phyloP scores from a whole-genome alignment of 495 filamentous ascomycete genomes.

The Podospora anserina region DNA sequence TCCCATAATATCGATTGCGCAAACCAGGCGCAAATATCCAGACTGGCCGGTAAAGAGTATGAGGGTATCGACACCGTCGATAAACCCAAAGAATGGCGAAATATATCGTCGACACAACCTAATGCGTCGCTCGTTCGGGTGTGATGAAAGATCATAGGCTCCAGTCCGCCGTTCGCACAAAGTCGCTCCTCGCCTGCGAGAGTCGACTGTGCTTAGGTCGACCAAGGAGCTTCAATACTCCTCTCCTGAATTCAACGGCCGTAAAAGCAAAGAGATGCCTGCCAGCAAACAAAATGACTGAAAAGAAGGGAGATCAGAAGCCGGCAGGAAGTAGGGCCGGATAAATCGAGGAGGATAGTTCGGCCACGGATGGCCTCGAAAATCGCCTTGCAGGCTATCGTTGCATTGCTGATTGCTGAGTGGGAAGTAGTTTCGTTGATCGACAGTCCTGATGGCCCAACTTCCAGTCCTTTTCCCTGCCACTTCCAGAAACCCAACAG shows the following conservation, averaged over 20 bases:
- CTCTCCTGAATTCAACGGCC: constrained; percentile 14
- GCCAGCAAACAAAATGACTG: constrained; percentile 13
- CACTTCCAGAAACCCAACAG: background rate
- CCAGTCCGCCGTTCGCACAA: constrained; percentile 44
- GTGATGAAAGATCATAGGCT: constrained; percentile 28
- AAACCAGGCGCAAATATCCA: constrained; percentile 20
- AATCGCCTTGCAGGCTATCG: constrained; percentile 17
- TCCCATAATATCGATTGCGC: constrained; percentile 56
- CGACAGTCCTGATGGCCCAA: background rate
- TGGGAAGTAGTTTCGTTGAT: constrained; percentile 15
- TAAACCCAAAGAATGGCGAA: constrained; percentile 17
- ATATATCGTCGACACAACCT: constrained; percentile 31
- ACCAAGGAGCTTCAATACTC: constrained; percentile 25
- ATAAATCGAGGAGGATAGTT: constrained; percentile 13
- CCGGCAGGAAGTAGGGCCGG: constrained; percentile 15
- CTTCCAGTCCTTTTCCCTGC: background rate
- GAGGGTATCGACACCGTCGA: constrained; percentile 35
- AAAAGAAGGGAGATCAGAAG: constrained; percentile 17
- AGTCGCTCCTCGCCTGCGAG: constrained; percentile 55
- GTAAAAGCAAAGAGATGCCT: constrained; percentile 19
- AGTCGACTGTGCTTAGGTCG: constrained; percentile 46
- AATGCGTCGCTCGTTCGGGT: constrained; percentile 27
- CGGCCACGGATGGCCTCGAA: constrained; percentile 22
- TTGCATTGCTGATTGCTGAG: constrained; percentile 24
- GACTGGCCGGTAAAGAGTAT: constrained; percentile 19